Base-by-base conservation (phyloP, 2,329 filamentous ascomycete species). In the Aspergillus sp. region DNA sequence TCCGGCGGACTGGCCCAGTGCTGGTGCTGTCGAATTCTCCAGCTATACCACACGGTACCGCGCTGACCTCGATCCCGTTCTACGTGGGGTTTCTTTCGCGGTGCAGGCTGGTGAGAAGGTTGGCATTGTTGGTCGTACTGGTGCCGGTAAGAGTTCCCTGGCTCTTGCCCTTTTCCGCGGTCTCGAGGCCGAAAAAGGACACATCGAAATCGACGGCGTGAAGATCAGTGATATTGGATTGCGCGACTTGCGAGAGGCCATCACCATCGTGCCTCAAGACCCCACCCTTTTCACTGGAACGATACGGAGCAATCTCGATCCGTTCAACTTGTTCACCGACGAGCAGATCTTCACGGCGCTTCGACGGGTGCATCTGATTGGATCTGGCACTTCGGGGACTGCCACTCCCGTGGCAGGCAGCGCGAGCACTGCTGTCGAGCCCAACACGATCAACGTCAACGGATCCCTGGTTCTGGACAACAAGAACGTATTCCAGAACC, bases 211-310 rank as follows among this genome's bases (percentile, higher is more conserved):
- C 56, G 95, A 99, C 67, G 90, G 88, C 63, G 80, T 99, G n/a
- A 91, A 98, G 69, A 92, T 98, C 71, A 88, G 91, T 54, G 81
- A 84, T 63, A 97, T 99, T 64, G 95, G 95, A 6, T 84, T 99
- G n/a, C 90, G 91, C 64, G 94, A 98, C 76, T 81, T 99, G 68
- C 90, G 95, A 57, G 90, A 96, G 77, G 89, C 91, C 51, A 96
- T 99, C 69, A 97, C 96, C 0, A 98, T 99, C 76, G 95, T 99
- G 58, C 95, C 95, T 29, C 95, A 99, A 79, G 95, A 99, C 72
- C 95, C 56, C 0, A 98, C 94, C 0, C 82, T 98, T 0, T 98
- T 98, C 77, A 93, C 88, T 14, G 94, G 94, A 65, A 97, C 93
- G 0, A 90, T 98, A 63, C 87, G 94, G 63, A 92, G 83, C 73